These are phyloP conservation scores for Sutorius eximius DNA, from an alignment of 1,284 basidiomycete genomes.

Conservation along the genomic window DNA sequence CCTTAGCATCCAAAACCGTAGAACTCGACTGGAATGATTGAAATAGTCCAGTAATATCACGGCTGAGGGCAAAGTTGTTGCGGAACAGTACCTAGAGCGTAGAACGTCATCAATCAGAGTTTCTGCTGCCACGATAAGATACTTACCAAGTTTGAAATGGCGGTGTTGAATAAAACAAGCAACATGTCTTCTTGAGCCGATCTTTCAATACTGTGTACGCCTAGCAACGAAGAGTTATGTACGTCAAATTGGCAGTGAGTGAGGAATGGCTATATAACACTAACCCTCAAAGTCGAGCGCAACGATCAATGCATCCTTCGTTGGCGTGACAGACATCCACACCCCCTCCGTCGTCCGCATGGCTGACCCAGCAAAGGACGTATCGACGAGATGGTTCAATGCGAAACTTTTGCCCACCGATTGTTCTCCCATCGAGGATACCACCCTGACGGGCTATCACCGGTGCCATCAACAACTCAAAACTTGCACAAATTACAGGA, in stretches of 20 bases:
- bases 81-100: conserved; percentile 54
- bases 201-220: conserved; percentile 63
- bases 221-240: conserved; percentile 29
- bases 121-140: accelerated
- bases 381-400: conserved; percentile 62
- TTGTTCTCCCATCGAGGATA: conserved; percentile 70
- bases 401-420: conserved; percentile 64
- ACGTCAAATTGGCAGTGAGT: background rate
- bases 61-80: conserved; percentile 61
- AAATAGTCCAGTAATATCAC: conserved; percentile 60
- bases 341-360: conserved; percentile 68
- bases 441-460: conserved; percentile 56
- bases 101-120: background rate
- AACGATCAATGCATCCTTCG: conserved; percentile 52
- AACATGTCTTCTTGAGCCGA: conserved; percentile 64
- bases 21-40: conserved; percentile 66
- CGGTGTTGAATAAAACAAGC: conserved; percentile 63
- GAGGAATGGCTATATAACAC: background rate
- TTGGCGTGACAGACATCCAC: conserved; percentile 69
- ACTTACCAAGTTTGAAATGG: conserved; percentile 54
- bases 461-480: background rate
- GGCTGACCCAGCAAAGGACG: conserved; percentile 65
- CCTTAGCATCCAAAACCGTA: conserved; percentile 54
- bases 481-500: accelerated
- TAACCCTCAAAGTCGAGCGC: conserved; percentile 64